Evolutionary conservation across 169 alveolate species (phyloP).

Genomic region (Eimeria acervulina): DNA sequence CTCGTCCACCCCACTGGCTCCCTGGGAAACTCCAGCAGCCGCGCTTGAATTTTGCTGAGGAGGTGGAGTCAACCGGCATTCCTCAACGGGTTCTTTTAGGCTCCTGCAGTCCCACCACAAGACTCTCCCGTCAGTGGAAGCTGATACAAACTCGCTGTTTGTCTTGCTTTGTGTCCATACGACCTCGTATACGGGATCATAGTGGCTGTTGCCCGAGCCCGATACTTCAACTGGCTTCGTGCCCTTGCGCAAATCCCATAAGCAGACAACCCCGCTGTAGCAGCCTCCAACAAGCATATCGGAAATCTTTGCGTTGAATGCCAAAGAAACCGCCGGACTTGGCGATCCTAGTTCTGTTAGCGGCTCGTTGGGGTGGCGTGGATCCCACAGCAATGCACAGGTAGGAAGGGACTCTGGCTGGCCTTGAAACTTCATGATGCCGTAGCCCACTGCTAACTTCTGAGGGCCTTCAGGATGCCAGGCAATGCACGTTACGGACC

Average conservation of each 20-base stretch:
- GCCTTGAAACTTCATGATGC: slow-evolving; percentile 91
- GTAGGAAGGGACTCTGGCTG: slow-evolving; percentile 95
- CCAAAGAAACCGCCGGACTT: slow-evolving; percentile 89
- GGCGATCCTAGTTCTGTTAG: slow-evolving; percentile 80
- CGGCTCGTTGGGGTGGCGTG: slow-evolving; percentile 93
- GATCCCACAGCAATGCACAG: slow-evolving; percentile 95
- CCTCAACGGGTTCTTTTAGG: slow-evolving; percentile 91
- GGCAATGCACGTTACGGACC: slow-evolving; percentile 93
- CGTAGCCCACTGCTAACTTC: slow-evolving; percentile 94
- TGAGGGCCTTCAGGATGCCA: slow-evolving; percentile 96
- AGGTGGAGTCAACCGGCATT: slow-evolving; percentile 84
- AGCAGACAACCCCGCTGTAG: slow-evolving; percentile 93
- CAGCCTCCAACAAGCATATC: slow-evolving; percentile 95
- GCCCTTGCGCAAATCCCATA: slow-evolving; percentile 93
- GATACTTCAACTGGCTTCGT: slow-evolving; percentile 91
- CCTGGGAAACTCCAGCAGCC: slow-evolving; percentile 83
- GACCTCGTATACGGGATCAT: slow-evolving; percentile 96
- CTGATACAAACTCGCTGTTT: slow-evolving; percentile 94
- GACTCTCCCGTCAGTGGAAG: slow-evolving; percentile 95
- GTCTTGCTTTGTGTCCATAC: slow-evolving; percentile 95
- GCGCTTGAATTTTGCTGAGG: slow-evolving; percentile 59
- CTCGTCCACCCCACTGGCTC: slow-evolving; percentile 42
- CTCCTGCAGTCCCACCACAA: slow-evolving; percentile 96
- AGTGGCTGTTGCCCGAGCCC: slow-evolving; percentile 93
- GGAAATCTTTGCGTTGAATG: slow-evolving; percentile 92